A percentile compares a stretch with the other conserved stretches of the same genome.
Conservation (phyloP, 1,284 basidiomycete genomes). For the Phylloporus gajari region DNA sequence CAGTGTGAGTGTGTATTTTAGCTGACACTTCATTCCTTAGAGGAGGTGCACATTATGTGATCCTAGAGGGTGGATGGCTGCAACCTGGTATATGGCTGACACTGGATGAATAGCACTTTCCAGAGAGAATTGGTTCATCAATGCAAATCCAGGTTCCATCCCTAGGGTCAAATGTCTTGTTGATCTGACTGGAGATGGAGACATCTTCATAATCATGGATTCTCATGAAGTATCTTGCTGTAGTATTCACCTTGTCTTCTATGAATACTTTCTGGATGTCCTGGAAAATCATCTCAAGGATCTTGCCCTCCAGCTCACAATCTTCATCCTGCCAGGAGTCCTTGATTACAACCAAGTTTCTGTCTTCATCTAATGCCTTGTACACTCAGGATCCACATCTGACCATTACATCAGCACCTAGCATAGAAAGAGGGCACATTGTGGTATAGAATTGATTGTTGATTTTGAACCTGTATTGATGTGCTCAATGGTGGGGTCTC, state of each 20-base stretch:
- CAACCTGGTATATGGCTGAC: background rate
- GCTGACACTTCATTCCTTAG: background rate
- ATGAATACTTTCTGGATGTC: constrained; percentile 5
- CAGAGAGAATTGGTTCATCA: background rate
- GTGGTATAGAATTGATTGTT: background rate
- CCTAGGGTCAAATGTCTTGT: constrained; percentile 2
- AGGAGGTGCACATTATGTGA: background rate
- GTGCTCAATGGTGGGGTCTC: constrained; percentile 25
- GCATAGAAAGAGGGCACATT: background rate
- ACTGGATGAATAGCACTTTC: background rate
- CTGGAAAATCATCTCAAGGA: constrained; percentile 1
- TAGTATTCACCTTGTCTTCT: background rate
- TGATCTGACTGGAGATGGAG: background rate
- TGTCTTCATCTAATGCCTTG: background rate
- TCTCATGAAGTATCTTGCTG: constrained; percentile 9
- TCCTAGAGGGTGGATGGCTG: background rate
- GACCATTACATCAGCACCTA: background rate
- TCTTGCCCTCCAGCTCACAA: background rate
- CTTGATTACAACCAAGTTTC: background rate
- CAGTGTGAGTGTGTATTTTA: constrained; percentile 12
- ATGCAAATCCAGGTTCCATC: constrained; percentile 4
- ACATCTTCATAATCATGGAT: constrained; percentile 18
- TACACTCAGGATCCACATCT: background rate
- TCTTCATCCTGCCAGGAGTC: background rate
- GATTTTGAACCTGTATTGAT: constrained; percentile 18